phyloP scores from a whole-genome alignment of 768 basidiomycete species.

The Pisolithus albus region DNA sequence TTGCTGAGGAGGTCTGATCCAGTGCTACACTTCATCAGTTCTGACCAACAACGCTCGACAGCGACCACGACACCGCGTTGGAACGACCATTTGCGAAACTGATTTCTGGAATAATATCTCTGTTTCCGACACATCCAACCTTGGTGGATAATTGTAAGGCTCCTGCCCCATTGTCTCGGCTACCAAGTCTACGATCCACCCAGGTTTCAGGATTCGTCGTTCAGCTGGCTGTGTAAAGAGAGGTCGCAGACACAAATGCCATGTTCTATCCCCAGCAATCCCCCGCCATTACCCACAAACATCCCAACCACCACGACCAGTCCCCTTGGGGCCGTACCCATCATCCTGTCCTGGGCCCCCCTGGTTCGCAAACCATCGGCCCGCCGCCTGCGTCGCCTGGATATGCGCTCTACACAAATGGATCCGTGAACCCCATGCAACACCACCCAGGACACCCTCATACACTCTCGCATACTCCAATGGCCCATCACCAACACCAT shows the following conservation, averaged over 20 bases:
- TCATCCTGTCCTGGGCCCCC: constrained; percentile 45
- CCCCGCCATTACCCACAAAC: constrained; percentile 72
- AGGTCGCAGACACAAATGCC: constrained; percentile 31
- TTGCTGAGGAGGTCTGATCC: background rate
- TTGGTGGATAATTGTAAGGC: constrained; percentile 10
- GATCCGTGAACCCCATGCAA: constrained; percentile 54
- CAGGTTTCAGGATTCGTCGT: background rate
- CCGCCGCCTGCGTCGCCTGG: constrained; percentile 68
- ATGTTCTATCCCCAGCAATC: constrained; percentile 88
- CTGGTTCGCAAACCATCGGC: constrained; percentile 38
- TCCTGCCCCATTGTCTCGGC: constrained; percentile 1
- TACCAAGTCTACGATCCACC: background rate
- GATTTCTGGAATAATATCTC: constrained; percentile 7
- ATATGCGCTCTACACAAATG: constrained; percentile 72
- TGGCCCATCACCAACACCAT: constrained; percentile 72
- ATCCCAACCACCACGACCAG: constrained; percentile 70
- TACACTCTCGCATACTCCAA: constrained; percentile 40
- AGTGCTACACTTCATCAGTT: background rate
- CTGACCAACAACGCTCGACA: no score
- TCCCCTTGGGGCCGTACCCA: constrained; percentile 64
- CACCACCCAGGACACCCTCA: constrained; percentile 54
- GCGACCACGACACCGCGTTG: no score
- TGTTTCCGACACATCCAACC: constrained; percentile 3
- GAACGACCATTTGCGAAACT: background rate
- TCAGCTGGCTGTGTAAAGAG: constrained; percentile 3